Conservation (phyloP, 805 yeast species). For the Yarrowia osloensis region DNA sequence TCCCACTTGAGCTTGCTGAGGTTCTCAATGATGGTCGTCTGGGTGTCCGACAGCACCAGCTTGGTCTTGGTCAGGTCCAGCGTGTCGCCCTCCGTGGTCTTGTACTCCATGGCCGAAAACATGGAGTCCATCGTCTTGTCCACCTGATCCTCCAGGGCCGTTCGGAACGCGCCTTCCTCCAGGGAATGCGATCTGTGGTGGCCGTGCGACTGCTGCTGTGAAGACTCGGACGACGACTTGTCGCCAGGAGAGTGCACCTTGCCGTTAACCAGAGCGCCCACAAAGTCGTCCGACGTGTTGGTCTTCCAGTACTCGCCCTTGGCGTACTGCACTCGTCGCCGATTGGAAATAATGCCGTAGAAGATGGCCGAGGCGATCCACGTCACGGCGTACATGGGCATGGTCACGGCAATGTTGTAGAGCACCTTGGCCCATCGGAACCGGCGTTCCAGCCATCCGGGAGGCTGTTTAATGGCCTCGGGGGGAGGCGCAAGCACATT, state of each 20-base stretch:
- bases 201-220: not conserved
- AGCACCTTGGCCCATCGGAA: constrained; percentile 32
- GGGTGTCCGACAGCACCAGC: constrained; percentile 39
- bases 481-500: constrained; percentile 5
- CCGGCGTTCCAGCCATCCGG: constrained; percentile 30
- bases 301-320: constrained; percentile 27
- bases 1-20: constrained; percentile 66
- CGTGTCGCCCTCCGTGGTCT: constrained; percentile 22
- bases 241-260: constrained; percentile 12
- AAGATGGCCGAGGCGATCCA: constrained; percentile 50
- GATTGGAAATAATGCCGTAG: constrained; percentile 34
- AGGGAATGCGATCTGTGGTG: constrained; percentile 26
- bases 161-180: constrained; percentile 22
- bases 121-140: constrained; percentile 59
- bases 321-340: constrained; percentile 22
- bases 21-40: constrained; percentile 54
- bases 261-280: constrained; percentile 13
- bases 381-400: constrained; percentile 33
- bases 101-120: constrained; percentile 34
- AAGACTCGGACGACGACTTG: not conserved
- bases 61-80: constrained; percentile 22
- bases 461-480: constrained; percentile 27
- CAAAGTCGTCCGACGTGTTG: constrained; percentile 26
- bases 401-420: constrained; percentile 23
- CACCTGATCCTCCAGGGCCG: constrained; percentile 56